phyloP scores from a whole-genome alignment of 306 rosid genomes.

The Castanospermum australe region DNA sequence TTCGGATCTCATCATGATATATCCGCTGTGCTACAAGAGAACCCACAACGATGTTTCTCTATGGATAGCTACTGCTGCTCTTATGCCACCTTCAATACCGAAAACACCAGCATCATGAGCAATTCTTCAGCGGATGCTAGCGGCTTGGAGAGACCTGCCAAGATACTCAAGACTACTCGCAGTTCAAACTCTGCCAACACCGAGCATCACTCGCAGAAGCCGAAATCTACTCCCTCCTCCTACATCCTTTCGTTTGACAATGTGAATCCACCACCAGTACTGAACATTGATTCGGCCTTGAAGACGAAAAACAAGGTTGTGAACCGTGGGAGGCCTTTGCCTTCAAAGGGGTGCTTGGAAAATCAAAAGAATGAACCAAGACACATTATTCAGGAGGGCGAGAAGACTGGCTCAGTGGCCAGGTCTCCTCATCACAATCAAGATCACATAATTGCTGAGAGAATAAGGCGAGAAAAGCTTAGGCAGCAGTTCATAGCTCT shows the following conservation, averaged over 20 bases:
- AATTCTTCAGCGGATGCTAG: slow-evolving; percentile 35
- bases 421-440: slow-evolving; percentile 31
- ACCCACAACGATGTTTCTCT: slow-evolving; percentile 34
- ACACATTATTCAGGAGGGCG: slow-evolving; percentile 11
- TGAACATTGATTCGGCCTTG: not conserved
- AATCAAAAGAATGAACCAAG: slow-evolving; percentile 22
- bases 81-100: slow-evolving; percentile 8
- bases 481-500: slow-evolving; percentile 76
- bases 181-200: slow-evolving; percentile 20
- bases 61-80: slow-evolving; percentile 32
- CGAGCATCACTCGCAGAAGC: slow-evolving; percentile 8
- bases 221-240: slow-evolving; percentile 30
- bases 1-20: slow-evolving; percentile 11
- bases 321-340: not conserved
- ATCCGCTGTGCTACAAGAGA: slow-evolving; percentile 15
- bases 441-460: slow-evolving; percentile 79
- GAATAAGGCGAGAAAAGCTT: slow-evolving; percentile 75
- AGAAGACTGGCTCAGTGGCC: slow-evolving; percentile 14
- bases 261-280: not conserved
- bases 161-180: slow-evolving; percentile 7
- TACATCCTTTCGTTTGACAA: slow-evolving; percentile 52
- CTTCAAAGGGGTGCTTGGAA: slow-evolving; percentile 6
- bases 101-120: slow-evolving; percentile 34
- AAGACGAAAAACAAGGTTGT: slow-evolving; percentile 41
- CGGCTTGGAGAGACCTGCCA: slow-evolving; percentile 40